A percentile compares a stretch with the other conserved stretches of the same genome.
Evolutionary conservation across 371 early-diverging fungal species (phyloP).

Genomic region (Mucor circinelloides): DNA sequence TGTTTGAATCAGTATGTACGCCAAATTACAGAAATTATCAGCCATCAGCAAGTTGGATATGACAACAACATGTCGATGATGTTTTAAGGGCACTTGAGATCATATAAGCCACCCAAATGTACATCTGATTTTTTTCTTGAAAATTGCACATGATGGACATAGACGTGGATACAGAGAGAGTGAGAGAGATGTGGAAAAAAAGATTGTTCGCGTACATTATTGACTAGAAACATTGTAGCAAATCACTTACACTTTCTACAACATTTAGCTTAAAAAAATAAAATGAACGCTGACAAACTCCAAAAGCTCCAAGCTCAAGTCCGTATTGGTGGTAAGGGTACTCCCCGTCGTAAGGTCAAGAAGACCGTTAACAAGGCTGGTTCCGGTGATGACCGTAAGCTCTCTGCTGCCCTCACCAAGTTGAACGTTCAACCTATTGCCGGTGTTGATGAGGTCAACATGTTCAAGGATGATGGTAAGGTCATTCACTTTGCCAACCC

Average conservation of each 20-base stretch:
- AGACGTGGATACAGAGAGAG: not conserved
- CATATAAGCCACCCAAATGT: slow-evolving; percentile 22
- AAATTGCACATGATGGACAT: not conserved
- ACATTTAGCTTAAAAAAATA: slow-evolving; percentile 3
- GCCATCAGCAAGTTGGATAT: too few relatives aligned
- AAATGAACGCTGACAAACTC: slow-evolving; percentile 96
- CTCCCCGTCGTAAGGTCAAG: slow-evolving; percentile 85
- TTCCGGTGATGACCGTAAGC: slow-evolving; percentile 86
- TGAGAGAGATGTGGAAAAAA: not conserved
- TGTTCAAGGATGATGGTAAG: slow-evolving; percentile 95
- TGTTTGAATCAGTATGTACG: not conserved
- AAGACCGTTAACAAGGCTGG: slow-evolving; percentile 72
- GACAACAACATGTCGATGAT: not conserved
- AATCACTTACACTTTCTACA: not conserved
- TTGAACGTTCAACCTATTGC: slow-evolving; percentile 85
- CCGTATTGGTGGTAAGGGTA: slow-evolving; percentile 94
- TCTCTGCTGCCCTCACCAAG: slow-evolving; percentile 85
- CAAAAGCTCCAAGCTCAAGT: slow-evolving; percentile 90
- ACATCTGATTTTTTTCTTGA: not conserved
- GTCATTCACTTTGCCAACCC: slow-evolving; percentile 93
- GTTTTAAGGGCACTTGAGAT: not conserved
- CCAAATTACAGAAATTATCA: too few relatives aligned
- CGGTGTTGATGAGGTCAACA: slow-evolving; percentile 97
- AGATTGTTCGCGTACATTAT: not conserved
- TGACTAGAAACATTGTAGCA: not conserved